Base-by-base conservation (phyloP, 495 filamentous ascomycete species). In the Friedmanniomyces simplex region DNA sequence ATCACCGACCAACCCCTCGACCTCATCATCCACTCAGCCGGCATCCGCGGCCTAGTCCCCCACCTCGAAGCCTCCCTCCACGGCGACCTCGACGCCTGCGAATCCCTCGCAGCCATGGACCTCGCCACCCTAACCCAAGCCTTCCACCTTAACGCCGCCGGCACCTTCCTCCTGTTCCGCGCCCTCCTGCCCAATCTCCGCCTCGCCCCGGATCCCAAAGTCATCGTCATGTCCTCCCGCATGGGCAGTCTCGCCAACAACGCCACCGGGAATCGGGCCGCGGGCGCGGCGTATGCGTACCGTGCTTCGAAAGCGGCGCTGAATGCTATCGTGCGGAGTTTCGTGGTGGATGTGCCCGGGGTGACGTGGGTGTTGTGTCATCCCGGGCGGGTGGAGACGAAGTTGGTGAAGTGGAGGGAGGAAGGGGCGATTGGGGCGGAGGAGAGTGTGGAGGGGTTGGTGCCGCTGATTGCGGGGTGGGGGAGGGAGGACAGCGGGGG, bases 381-480 rank as follows among this genome's bases (percentile, higher is more conserved):
- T 63, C 69, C 69, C 12, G 69, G 67, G 1, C 52, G 71, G n/a
- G 73, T 74, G 28, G 71, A 73, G 63, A 73, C 63, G 30, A 61
- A 68, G 42, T 41, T 75, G 42, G 71, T 74, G 53, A 57, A 52
- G 22, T 66, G 65, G 48, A 68, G 67, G 47, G 73, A 75, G 58
- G 70, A 73, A 43, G 70, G 69, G 11, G 73, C 71, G 16, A 72
- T 74, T 11, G 54, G 51, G 26, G 63, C 68, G 8, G 64, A 69
- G 51, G 70, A 74, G 66, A 70, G 64, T 48, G 60, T 74, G n/a
- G 37, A 46, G 22, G 65, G 64, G 25, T 62, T 74, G 55, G 11
- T 73, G 56, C 51, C 50, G 25, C 34, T 73, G n/a, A 67, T 74
- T 50, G 64, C 63, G 37, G 52, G 39, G 22, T 53, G 64, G 41